Percentiles rank a stretch among this genome's conserved stretches.
Conservation (phyloP, 192 early-diverging fungal genomes). For the Rhizophlyctis rosea region DNA sequence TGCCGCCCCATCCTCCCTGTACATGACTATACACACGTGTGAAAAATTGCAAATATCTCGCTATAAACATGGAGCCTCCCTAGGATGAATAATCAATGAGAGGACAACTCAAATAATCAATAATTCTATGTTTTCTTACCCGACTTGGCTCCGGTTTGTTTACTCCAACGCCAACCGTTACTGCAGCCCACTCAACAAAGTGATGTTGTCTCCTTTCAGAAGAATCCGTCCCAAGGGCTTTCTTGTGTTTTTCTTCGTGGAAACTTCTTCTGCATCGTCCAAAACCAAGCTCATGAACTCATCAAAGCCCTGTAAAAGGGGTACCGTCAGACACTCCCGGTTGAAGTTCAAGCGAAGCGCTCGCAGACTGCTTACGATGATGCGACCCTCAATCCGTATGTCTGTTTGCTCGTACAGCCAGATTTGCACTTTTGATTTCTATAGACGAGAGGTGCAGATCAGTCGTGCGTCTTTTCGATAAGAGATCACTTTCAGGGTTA, state of each 20-base stretch:
- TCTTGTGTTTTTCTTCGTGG: slow-evolving; percentile 72
- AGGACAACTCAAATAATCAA: too few relatives aligned
- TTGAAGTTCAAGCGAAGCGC: too few relatives aligned
- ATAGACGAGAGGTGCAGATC: neutral
- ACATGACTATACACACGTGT: too few relatives aligned
- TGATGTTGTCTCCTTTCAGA: slow-evolving; percentile 97
- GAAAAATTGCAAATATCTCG: too few relatives aligned
- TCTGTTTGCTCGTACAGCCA: slow-evolving; percentile 91
- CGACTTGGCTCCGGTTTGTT: too few relatives aligned
- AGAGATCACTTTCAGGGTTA: slow-evolving; percentile 24
- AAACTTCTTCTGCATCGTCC: slow-evolving; percentile 83
- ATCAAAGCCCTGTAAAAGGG: slow-evolving; percentile 89
- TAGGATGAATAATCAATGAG: too few relatives aligned
- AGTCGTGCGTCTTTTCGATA: neutral
- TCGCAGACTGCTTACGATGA: slow-evolving; percentile 78
- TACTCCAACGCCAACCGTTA: too few relatives aligned
- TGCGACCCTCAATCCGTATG: slow-evolving; percentile 85
- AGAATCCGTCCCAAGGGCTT: slow-evolving; percentile 82
- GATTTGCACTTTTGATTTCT: slow-evolving; percentile 87
- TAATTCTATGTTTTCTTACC: too few relatives aligned
- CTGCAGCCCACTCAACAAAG: slow-evolving; percentile 59
- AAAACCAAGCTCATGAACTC: slow-evolving; percentile 98
- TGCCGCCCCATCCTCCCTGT: too few relatives aligned
- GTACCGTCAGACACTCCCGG: too few relatives aligned
- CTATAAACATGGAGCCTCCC: too few relatives aligned